A percentile compares a stretch with the other conserved stretches of the same genome.
Conservation (phyloP, 2,329 filamentous ascomycete species). For the Macroventuria anomochaeta region DNA sequence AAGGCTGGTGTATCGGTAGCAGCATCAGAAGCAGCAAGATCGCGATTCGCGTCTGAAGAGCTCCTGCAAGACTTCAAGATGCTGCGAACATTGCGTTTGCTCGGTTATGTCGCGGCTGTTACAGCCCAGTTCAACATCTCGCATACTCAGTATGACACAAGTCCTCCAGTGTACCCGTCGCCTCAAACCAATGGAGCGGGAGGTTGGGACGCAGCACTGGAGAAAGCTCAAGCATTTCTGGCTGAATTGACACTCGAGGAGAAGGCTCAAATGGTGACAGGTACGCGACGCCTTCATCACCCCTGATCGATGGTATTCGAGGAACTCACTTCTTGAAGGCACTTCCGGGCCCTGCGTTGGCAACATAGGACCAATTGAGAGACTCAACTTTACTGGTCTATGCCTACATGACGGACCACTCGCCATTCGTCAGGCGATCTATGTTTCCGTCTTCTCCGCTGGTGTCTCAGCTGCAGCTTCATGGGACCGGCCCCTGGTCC, state of each 20-base stretch:
- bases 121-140: constrained; percentile 29
- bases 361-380: constrained; percentile 45
- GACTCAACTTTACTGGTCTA: constrained; percentile 50
- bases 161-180: constrained; percentile 38
- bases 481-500: constrained; percentile 4
- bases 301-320: too few relatives aligned
- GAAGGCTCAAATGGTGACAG: constrained; percentile 37
- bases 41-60: neutral
- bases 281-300: constrained; percentile 8
- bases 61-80: neutral
- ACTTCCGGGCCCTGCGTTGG: constrained; percentile 42
- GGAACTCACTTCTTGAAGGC: constrained; percentile 13
- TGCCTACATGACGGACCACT: constrained; percentile 51
- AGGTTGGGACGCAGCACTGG: constrained; percentile 36
- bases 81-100: neutral
- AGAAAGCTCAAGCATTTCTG: constrained; percentile 31
- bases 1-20: neutral
- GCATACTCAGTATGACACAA: constrained; percentile 36
- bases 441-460: constrained; percentile 8
- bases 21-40: neutral
- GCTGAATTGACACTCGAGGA: constrained; percentile 32
- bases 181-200: constrained; percentile 35
- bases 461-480: constrained; percentile 8
- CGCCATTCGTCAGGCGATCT: constrained; percentile 37
- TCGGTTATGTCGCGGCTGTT: constrained; percentile 2